These are phyloP conservation scores for Cyclanthera cordifolia DNA, from an alignment of 306 rosid genomes.

Conservation along the genomic window DNA sequence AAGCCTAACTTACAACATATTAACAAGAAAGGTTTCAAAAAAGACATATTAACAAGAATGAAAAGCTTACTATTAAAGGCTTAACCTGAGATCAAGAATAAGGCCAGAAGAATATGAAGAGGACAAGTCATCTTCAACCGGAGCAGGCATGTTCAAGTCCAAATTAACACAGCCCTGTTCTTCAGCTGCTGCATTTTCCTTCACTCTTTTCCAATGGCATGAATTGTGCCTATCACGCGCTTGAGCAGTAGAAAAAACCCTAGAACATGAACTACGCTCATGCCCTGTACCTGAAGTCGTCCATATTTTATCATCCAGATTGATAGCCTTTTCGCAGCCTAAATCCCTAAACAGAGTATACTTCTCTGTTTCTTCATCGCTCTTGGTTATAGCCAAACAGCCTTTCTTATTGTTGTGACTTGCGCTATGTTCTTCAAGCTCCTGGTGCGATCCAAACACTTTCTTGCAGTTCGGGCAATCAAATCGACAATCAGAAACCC, in stretches of 20 bases:
- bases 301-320: background rate
- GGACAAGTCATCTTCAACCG: constrained; percentile 17
- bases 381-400: constrained; percentile 41
- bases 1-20: constrained; percentile 5
- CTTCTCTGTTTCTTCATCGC: constrained; percentile 7
- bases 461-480: constrained; percentile 74
- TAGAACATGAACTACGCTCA: constrained; percentile 37
- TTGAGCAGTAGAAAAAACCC: constrained; percentile 51
- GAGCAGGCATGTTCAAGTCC: constrained; percentile 55
- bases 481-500: constrained; percentile 18
- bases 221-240: constrained; percentile 61
- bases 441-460: constrained; percentile 71
- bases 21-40: background rate
- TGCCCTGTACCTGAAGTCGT: constrained; percentile 10
- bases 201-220: constrained; percentile 53
- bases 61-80: constrained; percentile 21
- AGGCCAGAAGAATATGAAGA: constrained; percentile 20
- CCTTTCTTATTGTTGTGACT: constrained; percentile 68
- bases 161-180: constrained; percentile 9
- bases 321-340: background rate
- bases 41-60: constrained; percentile 5
- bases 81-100: constrained; percentile 66
- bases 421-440: constrained; percentile 67
- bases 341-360: background rate
- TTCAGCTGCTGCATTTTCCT: constrained; percentile 15